Base-by-base conservation (phyloP, 345 rosid genomes). In the Streptanthus diversifolius region DNA sequence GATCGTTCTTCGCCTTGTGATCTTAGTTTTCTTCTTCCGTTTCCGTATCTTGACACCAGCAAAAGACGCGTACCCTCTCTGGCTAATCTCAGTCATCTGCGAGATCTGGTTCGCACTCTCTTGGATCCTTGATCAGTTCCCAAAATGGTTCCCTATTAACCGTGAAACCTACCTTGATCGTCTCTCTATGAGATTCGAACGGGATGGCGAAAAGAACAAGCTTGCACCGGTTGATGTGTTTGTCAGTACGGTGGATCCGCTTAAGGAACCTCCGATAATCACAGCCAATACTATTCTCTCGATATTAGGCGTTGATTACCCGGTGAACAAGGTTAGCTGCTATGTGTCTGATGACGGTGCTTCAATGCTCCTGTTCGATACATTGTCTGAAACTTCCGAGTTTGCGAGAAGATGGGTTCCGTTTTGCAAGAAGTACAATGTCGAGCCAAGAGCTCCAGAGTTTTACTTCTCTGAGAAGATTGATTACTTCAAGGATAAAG, bases 321-420 rank as follows among this genome's bases (percentile, higher is more conserved):
- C 98, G 0, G 96, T 93, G 11, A 83, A 85, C 1, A 93, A 93
- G 75, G 87, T 91, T 51, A 84, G 97, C 77, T 93, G 98, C 71
- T 93, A 89, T 72, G 98, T 93, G 0, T 93, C 98, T 18, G 98
- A 93, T 76, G 98, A 93, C 54, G 98, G 98, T 58, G 98, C 97
- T 19, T 91, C 98, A 0, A 93, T 93, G 98, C 89, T 93, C 5
- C 84, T 89, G 19, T 93, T 93, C 66, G 98, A 93, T 68, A 40
- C 98, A 4, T 72, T 93, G 8, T 77, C 98, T 7, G 98, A 89
- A 82, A 91, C 96, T 15, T 89, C 97, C 1, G 97, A 93, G 83
- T 93, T 91, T 78, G 97, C 97, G 0, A 85, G 99, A 70, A 89
- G 97, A 77, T 91, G 99, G 99, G 99, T 91, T 25, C 97, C 99